These are phyloP conservation scores for Aquilaria agallochum DNA, from an alignment of 441 rosid genomes.

Conservation along the genomic window DNA sequence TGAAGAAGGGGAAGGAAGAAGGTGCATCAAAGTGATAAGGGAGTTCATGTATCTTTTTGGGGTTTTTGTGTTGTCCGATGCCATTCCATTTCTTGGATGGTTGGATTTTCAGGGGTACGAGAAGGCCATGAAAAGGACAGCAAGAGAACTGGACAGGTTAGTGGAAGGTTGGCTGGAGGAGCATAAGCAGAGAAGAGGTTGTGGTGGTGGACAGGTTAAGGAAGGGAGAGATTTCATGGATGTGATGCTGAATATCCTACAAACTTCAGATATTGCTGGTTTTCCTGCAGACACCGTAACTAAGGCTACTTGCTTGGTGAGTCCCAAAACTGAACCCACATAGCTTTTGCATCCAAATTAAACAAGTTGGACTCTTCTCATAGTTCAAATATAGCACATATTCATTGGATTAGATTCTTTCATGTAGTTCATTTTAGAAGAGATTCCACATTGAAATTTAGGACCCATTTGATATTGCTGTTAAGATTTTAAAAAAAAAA, in stretches of 20 bases:
- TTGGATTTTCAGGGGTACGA: slow-evolving; percentile 46
- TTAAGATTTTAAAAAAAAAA: too few relatives aligned
- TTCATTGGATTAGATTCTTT: background rate
- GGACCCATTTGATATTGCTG: too few relatives aligned
- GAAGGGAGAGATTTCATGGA: slow-evolving; percentile 30
- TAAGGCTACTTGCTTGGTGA: slow-evolving; percentile 37
- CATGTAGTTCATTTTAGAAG: too few relatives aligned
- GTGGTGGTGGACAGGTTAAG: slow-evolving; percentile 10
- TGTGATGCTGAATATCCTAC: slow-evolving; percentile 21
- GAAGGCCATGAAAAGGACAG: slow-evolving; percentile 57
- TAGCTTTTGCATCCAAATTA: background rate
- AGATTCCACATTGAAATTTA: too few relatives aligned
- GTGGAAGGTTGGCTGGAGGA: slow-evolving; percentile 52
- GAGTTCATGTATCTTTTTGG: slow-evolving; percentile 47
- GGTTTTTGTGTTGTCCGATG: slow-evolving; percentile 49
- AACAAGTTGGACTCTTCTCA: background rate
- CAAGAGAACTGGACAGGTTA: slow-evolving; percentile 35
- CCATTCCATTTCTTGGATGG: slow-evolving; percentile 44
- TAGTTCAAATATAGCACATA: background rate
- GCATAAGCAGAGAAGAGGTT: slow-evolving; percentile 35
- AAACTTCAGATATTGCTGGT: background rate
- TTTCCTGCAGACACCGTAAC: slow-evolving; percentile 22
- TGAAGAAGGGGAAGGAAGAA: slow-evolving; percentile 30
- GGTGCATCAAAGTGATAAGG: slow-evolving; percentile 29
- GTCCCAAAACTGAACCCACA: background rate